These are phyloP conservation scores for Leccinellum rugosiceps DNA, from an alignment of 768 basidiomycete species.

Conservation along the genomic window DNA sequence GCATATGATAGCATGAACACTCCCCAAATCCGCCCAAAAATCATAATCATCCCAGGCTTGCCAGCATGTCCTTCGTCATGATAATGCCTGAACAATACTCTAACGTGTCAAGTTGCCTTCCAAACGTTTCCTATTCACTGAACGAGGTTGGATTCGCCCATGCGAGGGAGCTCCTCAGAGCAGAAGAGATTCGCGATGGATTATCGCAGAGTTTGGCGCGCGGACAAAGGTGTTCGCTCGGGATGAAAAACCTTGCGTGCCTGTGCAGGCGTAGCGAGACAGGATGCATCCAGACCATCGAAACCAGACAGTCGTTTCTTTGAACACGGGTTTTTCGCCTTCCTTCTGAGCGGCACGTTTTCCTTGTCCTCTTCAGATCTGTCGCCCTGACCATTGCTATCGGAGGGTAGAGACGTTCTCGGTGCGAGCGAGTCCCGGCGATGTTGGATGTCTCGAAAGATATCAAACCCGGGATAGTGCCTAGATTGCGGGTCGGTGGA, in stretches of 20 bases:
- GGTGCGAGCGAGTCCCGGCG: slow-evolving; percentile 2
- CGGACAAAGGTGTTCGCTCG: slow-evolving; percentile 15
- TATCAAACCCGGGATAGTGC: slow-evolving; percentile 66
- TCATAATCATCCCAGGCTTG: not conserved
- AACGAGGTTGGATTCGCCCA: not conserved
- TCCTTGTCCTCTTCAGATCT: slow-evolving; percentile 51
- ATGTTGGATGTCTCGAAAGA: slow-evolving; percentile 45
- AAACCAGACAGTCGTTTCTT: slow-evolving; percentile 20
- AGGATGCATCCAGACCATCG: slow-evolving; percentile 2
- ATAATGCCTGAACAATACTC: slow-evolving; percentile 4
- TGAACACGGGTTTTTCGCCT: slow-evolving; percentile 37
- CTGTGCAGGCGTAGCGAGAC: slow-evolving; percentile 3
- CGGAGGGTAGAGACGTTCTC: slow-evolving; percentile 2
- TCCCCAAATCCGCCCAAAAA: slow-evolving; percentile 14
- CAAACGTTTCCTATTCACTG: not conserved
- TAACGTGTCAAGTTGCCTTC: not conserved
- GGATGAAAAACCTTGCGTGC: slow-evolving; percentile 7
- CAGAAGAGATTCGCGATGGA: not conserved
- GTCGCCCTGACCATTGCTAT: not conserved
- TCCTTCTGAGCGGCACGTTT: slow-evolving; percentile 51
- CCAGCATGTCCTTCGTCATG: not conserved
- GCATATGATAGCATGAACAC: slow-evolving; percentile 28
- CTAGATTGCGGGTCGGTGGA: slow-evolving; percentile 50
- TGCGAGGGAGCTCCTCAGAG: not conserved
- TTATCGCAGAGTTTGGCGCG: slow-evolving; percentile 21